Conservation (phyloP, 345 rosid species). For the Jatropha curcas region DNA sequence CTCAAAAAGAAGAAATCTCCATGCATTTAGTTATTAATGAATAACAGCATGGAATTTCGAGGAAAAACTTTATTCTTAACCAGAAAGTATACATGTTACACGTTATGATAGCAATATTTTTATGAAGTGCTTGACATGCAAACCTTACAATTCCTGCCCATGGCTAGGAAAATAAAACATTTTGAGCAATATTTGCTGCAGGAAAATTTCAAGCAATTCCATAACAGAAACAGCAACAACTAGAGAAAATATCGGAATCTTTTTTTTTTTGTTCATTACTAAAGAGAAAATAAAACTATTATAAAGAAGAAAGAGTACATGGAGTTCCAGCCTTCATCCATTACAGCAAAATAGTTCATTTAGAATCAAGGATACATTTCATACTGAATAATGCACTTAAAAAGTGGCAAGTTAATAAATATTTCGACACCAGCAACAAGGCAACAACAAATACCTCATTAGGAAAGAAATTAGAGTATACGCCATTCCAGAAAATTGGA, state of each 20-base stretch:
- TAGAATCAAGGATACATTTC: background rate
- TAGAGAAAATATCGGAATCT: too few species aligned
- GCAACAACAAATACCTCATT: constrained; percentile 48
- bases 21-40: background rate
- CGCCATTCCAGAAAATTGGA: constrained; percentile 44
- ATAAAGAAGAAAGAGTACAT: background rate
- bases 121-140: background rate
- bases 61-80: background rate
- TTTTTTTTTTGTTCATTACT: too few species aligned
- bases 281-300: too few species aligned
- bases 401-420: background rate
- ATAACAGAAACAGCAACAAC: background rate
- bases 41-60: background rate
- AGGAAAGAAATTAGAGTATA: constrained; percentile 45
- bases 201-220: background rate
- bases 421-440: background rate
- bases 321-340: background rate
- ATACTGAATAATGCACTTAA: background rate
- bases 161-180: background rate
- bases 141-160: background rate
- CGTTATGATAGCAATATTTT: too few species aligned
- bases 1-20: constrained; percentile 13
- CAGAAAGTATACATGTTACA: background rate
- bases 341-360: background rate
- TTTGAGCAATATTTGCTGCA: background rate